phyloP scores from a whole-genome alignment of 441 rosid species.

The Euphorbia schlechtendalii region DNA sequence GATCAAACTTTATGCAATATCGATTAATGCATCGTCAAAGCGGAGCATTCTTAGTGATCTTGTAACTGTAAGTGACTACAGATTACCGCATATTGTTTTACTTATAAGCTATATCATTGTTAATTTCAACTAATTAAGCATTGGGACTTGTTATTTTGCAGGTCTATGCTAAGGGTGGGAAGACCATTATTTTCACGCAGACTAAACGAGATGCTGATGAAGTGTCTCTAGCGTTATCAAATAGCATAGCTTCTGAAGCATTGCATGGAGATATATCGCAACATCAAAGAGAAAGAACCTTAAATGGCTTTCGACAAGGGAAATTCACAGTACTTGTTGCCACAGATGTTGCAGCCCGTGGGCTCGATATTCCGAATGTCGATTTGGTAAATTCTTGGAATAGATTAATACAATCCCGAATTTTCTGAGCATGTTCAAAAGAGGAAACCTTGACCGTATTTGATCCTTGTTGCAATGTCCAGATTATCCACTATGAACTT shows the following conservation, averaged over 20 bases:
- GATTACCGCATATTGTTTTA: not conserved
- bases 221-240: constrained; percentile 73
- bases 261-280: constrained; percentile 98
- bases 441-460: constrained; percentile 20
- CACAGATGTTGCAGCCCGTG: constrained; percentile 97
- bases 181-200: constrained; percentile 91
- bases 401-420: not conserved
- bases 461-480: constrained; percentile 22
- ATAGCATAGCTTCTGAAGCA: constrained; percentile 86
- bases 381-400: constrained; percentile 47
- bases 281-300: constrained; percentile 97
- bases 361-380: constrained; percentile 95
- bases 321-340: constrained; percentile 97
- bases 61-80: constrained; percentile 53
- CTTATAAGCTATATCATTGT: constrained; percentile 2
- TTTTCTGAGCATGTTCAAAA: constrained; percentile 4
- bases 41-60: constrained; percentile 87
- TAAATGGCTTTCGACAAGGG: constrained; percentile 87
- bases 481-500: constrained; percentile 94
- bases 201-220: constrained; percentile 98
- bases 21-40: constrained; percentile 74
- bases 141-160: constrained; percentile 23
- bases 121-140: not conserved
- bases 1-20: constrained; percentile 76
- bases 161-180: constrained; percentile 98